Conservation (phyloP, 495 filamentous ascomycete species). For the Niebla homalea region DNA sequence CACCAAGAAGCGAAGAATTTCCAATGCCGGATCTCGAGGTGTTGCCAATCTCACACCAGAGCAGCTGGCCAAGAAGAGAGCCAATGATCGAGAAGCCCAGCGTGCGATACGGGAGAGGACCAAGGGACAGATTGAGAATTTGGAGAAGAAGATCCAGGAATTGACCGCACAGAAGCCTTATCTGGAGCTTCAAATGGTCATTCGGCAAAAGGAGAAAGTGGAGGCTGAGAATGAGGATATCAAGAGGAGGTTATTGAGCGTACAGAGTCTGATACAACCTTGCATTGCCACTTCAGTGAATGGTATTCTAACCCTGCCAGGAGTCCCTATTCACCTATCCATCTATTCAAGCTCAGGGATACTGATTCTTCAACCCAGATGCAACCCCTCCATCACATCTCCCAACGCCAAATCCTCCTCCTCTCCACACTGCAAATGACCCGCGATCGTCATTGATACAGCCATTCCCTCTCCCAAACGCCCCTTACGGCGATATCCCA, state of each 20-base stretch:
- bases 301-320: neutral
- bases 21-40: conserved; percentile 45
- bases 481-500: neutral
- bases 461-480: neutral
- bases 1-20: conserved; percentile 35
- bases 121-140: conserved; percentile 62
- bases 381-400: no score
- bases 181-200: conserved; percentile 57
- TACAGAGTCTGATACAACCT: conserved; percentile 54
- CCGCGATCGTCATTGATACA: neutral
- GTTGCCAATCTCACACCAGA: conserved; percentile 62
- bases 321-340: no score
- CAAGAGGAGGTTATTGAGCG: conserved; percentile 42
- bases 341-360: no score
- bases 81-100: conserved; percentile 82
- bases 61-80: conserved; percentile 65
- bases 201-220: conserved; percentile 55
- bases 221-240: conserved; percentile 61
- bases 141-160: conserved; percentile 59
- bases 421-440: neutral
- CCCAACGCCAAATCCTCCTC: neutral
- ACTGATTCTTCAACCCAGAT: no score
- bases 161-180: conserved; percentile 66
- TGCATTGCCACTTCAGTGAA: conserved; percentile 15
- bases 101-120: conserved; percentile 73